phyloP scores from a whole-genome alignment of 2,329 filamentous ascomycete species.

The Penicillium sp. region DNA sequence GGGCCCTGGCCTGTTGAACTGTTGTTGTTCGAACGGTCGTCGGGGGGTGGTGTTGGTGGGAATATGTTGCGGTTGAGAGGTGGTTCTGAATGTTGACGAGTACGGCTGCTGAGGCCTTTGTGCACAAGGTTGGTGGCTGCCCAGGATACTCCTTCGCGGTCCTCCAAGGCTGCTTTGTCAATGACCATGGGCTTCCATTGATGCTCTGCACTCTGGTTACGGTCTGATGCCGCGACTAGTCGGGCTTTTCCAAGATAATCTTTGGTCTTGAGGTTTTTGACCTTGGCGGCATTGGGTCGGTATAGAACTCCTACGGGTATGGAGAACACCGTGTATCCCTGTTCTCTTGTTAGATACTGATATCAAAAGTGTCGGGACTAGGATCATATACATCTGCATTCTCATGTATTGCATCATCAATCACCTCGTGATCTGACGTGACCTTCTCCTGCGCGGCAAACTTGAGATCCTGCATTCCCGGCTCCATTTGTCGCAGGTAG shows the following conservation, averaged over 20 bases:
- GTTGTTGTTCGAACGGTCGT: slow-evolving; percentile 68
- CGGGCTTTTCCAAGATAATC: slow-evolving; percentile 97
- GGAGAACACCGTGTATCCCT: slow-evolving; percentile 98
- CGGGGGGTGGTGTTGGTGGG: slow-evolving; percentile 97
- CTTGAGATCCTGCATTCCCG: slow-evolving; percentile 85
- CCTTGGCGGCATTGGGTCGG: slow-evolving; percentile 94
- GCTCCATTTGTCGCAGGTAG: slow-evolving; percentile 88
- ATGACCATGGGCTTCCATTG: slow-evolving; percentile 78
- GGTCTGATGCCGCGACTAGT: slow-evolving; percentile 84
- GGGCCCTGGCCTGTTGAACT: slow-evolving; percentile 26
- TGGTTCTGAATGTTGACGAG: slow-evolving; percentile 82
- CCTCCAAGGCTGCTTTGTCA: slow-evolving; percentile 63
- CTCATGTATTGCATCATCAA: slow-evolving; percentile 93
- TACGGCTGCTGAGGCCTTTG: slow-evolving; percentile 75
- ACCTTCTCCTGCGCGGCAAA: slow-evolving; percentile 96
- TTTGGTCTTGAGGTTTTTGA: slow-evolving; percentile 96
- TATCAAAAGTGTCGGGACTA: not conserved
- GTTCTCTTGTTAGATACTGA: slow-evolving; percentile 4
- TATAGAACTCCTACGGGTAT: slow-evolving; percentile 96
- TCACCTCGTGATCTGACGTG: slow-evolving; percentile 94
- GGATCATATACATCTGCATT: slow-evolving; percentile 75
- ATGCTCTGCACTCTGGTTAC: slow-evolving; percentile 68
- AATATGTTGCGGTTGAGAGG: slow-evolving; percentile 80
- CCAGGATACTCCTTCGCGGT: slow-evolving; percentile 87
- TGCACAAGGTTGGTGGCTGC: slow-evolving; percentile 93